Conservation (phyloP, 1,284 basidiomycete species). For the Termitomyces sp. region DNA sequence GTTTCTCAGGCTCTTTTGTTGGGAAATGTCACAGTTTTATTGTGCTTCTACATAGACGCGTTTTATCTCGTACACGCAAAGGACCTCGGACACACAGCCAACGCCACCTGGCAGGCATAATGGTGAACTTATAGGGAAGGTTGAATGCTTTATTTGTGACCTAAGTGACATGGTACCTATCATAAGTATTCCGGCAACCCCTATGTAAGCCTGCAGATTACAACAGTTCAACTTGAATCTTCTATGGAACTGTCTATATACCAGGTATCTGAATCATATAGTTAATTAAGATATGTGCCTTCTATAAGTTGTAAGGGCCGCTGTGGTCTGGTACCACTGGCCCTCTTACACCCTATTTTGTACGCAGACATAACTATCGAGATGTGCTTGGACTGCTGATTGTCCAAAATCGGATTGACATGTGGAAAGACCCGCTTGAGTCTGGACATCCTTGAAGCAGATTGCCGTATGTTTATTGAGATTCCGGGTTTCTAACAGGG, state of each 20-base stretch:
- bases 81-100: conserved; percentile 32
- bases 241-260: too few relatives aligned
- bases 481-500: conserved; percentile 13
- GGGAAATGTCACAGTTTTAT: not conserved
- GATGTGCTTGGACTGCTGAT: too few relatives aligned
- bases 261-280: too few relatives aligned
- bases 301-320: too few relatives aligned
- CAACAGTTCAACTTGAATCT: too few relatives aligned
- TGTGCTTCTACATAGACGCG: not conserved
- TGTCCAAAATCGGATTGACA: not conserved
- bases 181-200: not conserved
- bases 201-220: too few relatives aligned
- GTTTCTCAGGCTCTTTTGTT: not conserved
- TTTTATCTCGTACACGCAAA: conserved; percentile 17
- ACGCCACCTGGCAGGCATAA: conserved; percentile 14
- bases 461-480: not conserved
- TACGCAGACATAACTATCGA: not conserved
- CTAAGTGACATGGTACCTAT: not conserved
- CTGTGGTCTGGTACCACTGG: too few relatives aligned
- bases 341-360: not conserved
- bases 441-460: not conserved
- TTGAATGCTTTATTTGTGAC: conserved; percentile 12
- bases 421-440: not conserved
- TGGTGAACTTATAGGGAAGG: conserved; percentile 13
- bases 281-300: too few relatives aligned